phyloP scores from a whole-genome alignment of 176 grass and related monocot species.

The Eragrostis nindensis region DNA sequence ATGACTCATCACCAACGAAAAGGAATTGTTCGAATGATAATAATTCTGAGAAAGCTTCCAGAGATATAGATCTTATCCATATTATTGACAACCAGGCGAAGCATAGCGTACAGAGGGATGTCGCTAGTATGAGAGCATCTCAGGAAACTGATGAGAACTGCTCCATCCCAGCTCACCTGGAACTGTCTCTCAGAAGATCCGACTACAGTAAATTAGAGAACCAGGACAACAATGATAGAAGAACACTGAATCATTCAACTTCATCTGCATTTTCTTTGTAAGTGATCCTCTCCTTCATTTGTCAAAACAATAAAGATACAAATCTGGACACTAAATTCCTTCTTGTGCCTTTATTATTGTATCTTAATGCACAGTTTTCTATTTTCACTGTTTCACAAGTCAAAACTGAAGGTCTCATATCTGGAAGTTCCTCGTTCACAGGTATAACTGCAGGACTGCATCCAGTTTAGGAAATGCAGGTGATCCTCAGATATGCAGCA shows the following conservation, averaged over 20 bases:
- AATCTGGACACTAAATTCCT: not conserved
- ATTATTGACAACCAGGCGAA: constrained; percentile 47
- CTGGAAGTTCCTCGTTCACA: constrained; percentile 35
- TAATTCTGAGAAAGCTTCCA: constrained; percentile 42
- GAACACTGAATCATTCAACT: constrained; percentile 85
- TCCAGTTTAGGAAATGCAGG: constrained; percentile 31
- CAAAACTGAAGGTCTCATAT: constrained; percentile 27
- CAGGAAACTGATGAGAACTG: constrained; percentile 38
- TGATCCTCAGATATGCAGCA: constrained; percentile 49
- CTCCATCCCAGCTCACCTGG: constrained; percentile 54
- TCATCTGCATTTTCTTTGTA: constrained; percentile 92
- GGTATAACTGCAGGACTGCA: constrained; percentile 68
- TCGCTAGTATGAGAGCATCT: constrained; percentile 32
- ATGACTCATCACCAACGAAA: constrained; percentile 24
- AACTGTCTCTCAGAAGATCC: constrained; percentile 83
- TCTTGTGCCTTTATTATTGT: not conserved
- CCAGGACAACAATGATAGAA: constrained; percentile 64
- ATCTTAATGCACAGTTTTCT: not conserved
- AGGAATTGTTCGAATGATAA: constrained; percentile 24
- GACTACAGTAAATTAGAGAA: constrained; percentile 62
- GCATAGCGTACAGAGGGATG: constrained; percentile 2
- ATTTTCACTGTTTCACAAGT: constrained; percentile 6
- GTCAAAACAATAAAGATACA: too few species aligned
- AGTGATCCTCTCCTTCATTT: constrained; percentile 31
- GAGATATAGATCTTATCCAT: constrained; percentile 48